phyloP scores from a whole-genome alignment of 2,329 filamentous ascomycete species.

The Xylaria sp. region DNA sequence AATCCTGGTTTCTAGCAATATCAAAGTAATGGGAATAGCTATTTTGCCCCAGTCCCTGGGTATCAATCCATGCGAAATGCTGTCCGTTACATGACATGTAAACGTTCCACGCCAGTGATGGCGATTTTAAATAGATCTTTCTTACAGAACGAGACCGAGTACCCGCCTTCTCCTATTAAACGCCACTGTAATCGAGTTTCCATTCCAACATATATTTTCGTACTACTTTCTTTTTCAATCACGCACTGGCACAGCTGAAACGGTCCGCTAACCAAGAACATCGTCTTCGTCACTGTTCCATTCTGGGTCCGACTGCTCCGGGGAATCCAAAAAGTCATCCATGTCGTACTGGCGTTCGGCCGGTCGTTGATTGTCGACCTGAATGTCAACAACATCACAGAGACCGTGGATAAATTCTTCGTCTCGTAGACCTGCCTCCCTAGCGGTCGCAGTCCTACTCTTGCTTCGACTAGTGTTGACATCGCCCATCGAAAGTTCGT shows the following conservation, averaged over 20 bases:
- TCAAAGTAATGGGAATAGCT: constrained; percentile 4
- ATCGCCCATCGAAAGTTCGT: constrained; percentile 45
- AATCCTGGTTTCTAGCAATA: constrained; percentile 3
- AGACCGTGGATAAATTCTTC: constrained; percentile 68
- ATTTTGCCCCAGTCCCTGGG: constrained; percentile 19
- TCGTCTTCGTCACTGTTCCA: constrained; percentile 60
- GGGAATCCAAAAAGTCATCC: constrained; percentile 73
- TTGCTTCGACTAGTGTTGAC: constrained; percentile 20
- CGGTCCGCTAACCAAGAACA: constrained; percentile 32
- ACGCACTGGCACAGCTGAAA: neutral
- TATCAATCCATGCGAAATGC: constrained; percentile 30
- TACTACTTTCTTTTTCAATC: neutral
- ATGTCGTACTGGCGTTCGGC: constrained; percentile 74
- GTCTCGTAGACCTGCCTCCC: constrained; percentile 24
- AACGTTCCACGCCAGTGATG: constrained; percentile 30
- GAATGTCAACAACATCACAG: constrained; percentile 75
- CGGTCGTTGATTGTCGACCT: constrained; percentile 80
- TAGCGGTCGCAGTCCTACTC: constrained; percentile 33
- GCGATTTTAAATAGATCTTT: constrained; percentile 16
- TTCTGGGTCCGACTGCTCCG: constrained; percentile 65
- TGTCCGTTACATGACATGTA: constrained; percentile 15
- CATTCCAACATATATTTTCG: neutral
- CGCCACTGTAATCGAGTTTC: constrained; percentile 20
- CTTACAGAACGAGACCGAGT: neutral
- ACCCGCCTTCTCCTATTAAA: neutral